phyloP scores from a whole-genome alignment of 1,284 basidiomycete species.

The Filobasidium uniguttulatum region DNA sequence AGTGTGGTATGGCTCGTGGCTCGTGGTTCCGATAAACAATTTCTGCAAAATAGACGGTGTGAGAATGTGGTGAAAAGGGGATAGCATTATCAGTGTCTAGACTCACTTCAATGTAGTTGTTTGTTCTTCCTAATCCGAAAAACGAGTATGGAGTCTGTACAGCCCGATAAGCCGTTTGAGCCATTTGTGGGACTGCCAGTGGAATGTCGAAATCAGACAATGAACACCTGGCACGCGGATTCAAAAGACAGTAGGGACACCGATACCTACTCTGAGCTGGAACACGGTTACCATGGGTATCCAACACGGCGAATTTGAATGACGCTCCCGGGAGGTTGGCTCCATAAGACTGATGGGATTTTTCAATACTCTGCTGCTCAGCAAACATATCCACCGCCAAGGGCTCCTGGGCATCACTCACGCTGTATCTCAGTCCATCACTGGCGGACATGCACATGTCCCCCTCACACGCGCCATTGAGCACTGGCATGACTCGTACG shows the following conservation, averaged over 20 bases:
- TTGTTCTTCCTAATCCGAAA: conserved; percentile 95
- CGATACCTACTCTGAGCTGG: conserved; percentile 62
- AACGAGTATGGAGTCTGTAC: conserved; percentile 84
- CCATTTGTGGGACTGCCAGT: conserved; percentile 65
- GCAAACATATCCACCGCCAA: too few relatives aligned
- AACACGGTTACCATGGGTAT: conserved; percentile 75
- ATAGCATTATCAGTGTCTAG: conserved; percentile 19
- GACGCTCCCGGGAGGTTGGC: conserved; percentile 87
- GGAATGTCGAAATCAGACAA: conserved; percentile 2
- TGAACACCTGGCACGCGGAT: background rate
- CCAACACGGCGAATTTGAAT: conserved; percentile 93
- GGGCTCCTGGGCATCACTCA: conserved; percentile 41
- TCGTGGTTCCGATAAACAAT: conserved; percentile 77
- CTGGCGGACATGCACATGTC: conserved; percentile 55
- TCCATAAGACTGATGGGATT: conserved; percentile 59
- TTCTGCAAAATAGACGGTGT: conserved; percentile 41
- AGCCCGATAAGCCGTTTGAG: conserved; percentile 80
- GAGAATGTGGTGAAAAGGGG: background rate
- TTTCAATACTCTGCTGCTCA: background rate
- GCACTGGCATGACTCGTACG: conserved; percentile 42
- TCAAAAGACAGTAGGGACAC: background rate
- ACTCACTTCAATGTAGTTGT: conserved; percentile 85
- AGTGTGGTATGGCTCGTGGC: conserved; percentile 50
- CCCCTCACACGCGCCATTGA: conserved; percentile 83
- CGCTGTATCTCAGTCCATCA: conserved; percentile 54